Evolutionary conservation across 257 asterid genomes (phyloP).

Genomic region (Osmanthus fragrans): DNA sequence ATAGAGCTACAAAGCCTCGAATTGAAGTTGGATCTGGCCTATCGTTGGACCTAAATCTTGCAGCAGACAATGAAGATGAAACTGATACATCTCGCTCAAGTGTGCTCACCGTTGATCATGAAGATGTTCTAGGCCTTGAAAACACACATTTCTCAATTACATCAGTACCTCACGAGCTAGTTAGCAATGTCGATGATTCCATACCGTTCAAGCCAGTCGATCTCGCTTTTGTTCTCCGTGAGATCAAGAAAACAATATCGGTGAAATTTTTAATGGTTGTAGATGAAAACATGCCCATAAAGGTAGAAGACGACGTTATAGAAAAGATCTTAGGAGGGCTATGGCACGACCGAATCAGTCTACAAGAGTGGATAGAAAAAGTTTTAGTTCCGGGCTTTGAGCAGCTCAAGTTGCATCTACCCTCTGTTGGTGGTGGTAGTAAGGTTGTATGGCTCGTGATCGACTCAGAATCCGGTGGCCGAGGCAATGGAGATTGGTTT

Average conservation of each 20-base stretch:
- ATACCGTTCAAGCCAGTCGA: conserved; percentile 74
- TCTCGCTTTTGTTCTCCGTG: conserved; percentile 52
- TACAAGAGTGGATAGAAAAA: conserved; percentile 45
- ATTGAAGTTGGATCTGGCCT: conserved; percentile 45
- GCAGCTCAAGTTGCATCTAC: conserved; percentile 29
- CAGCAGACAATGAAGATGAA: conserved; percentile 45
- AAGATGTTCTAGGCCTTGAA: conserved; percentile 53
- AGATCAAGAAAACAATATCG: conserved; percentile 72
- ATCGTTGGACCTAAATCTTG: conserved; percentile 70
- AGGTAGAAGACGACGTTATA: conserved; percentile 35
- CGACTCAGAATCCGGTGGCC: conserved; percentile 21
- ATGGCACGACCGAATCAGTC: conserved; percentile 41
- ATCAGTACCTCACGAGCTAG: conserved; percentile 67
- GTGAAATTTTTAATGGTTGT: conserved; percentile 49
- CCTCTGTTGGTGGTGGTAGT: conserved; percentile 6
- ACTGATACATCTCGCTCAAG: conserved; percentile 75
- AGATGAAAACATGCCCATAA: conserved; percentile 30
- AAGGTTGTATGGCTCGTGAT: conserved; percentile 31
- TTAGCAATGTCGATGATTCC: conserved; percentile 61
- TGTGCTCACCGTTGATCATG: conserved; percentile 71
- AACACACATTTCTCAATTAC: conserved; percentile 43
- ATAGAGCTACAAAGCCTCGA: conserved; percentile 41
- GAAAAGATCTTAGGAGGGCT: conserved; percentile 44
- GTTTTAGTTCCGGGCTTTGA: conserved; percentile 40
- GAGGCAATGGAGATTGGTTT: conserved; percentile 52